Evolutionary conservation across 129 eudicot species (phyloP), one percentile per base, ranked within the genome.

Genomic region (Logfia minima): DNA sequence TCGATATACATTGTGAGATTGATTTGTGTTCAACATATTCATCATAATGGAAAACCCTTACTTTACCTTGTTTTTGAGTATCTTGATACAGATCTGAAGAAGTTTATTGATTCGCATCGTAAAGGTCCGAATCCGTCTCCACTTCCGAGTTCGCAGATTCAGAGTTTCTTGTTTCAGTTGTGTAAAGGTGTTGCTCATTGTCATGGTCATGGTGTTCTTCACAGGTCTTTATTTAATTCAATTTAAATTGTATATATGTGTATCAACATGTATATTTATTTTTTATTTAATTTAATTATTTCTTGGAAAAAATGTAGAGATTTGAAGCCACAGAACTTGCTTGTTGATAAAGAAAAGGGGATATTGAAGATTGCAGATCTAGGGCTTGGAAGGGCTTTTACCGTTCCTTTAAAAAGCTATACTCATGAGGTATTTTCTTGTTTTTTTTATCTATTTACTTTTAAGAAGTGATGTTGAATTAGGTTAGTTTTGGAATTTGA

Each of bases 141-240:
- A 0, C 87, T 95, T n/a, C 89, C 96, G 4, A 71, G 89, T 9
- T 22, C 89, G 0, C 84, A 87, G 52, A 62, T 95, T 53, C 96
- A 85, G 88, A 89, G 93, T 65, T 95, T 95, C 37, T 58, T 95
- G 34, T 95, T 82, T 70, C 99, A 95, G 84, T 78, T 95, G 77
- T 88, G 89, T 68, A 95, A 89, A 75, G 99, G 99, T 3, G 99
- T 95, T 62, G 93, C 96, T 37, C 99, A 95, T 68, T 95, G 99
- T 60, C 99, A 95, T 75, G 77, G 89, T 45, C 99, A 95, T 37
- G 99, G 94, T 4, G 99, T 91, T n/a, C 92, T 95, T 45, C 98
- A 93, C 78, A 75, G 97, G 84, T 52, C 8, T 1, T 14, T 2
- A 17, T 52, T 26, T 63, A 26, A 14, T 26, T 26, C 3, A 26